Evolutionary conservation across 352 stramenopile species (phyloP).

Genomic region (Phytophthora pistaciae): DNA sequence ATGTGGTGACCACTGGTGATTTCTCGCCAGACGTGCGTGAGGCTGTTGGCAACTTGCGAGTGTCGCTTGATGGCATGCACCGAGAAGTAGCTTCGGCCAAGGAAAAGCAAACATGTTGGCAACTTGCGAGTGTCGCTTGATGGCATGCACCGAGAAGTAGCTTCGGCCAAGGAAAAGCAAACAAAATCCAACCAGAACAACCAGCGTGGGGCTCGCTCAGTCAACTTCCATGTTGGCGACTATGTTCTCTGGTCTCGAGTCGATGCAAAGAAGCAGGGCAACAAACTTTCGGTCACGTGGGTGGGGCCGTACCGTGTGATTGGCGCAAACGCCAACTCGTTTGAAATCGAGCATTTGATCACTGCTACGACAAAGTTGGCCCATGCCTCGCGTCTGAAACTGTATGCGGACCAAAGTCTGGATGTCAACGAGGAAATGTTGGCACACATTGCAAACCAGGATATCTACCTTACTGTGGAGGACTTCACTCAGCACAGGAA

Average conservation of each 20-base stretch:
- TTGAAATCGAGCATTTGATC: constrained; percentile 19
- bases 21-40: neutral
- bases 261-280: constrained; percentile 11
- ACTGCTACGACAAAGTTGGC: neutral
- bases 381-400: constrained; percentile 13
- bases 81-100: constrained; percentile 1
- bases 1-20: too few species aligned
- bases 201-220: constrained; percentile 7
- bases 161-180: constrained; percentile 9
- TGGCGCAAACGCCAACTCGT: constrained; percentile 12
- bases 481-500: constrained; percentile 10
- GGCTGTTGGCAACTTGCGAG: neutral
- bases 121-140: neutral
- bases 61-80: constrained; percentile 12
- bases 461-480: constrained; percentile 14
- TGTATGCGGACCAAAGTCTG: constrained; percentile 9
- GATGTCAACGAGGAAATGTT: constrained; percentile 15
- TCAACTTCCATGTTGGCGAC: constrained; percentile 15
- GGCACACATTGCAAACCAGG: constrained; percentile 14
- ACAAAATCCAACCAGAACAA: too few species aligned
- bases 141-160: constrained; percentile 15
- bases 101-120: constrained; percentile 15
- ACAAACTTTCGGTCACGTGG: constrained; percentile 18
- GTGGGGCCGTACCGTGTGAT: constrained; percentile 14
- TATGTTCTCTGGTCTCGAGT: constrained; percentile 23